Evolutionary conservation across 1,284 basidiomycete species (phyloP), one percentile per base, ranked within the genome.

Genomic region (Puccinia hordei): DNA sequence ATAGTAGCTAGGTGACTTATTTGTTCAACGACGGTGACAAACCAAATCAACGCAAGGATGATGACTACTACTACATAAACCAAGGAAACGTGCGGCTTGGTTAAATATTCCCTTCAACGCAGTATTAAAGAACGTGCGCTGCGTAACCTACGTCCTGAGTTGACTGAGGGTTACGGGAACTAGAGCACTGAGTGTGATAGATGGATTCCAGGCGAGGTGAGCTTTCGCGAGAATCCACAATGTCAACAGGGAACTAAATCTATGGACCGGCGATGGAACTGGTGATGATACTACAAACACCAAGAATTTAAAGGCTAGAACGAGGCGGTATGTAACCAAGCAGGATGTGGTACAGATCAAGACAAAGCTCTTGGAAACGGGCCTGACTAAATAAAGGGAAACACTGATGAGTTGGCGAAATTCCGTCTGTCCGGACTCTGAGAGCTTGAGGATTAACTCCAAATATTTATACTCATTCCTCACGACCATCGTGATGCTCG

Each of bases 381-480:
- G 12, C 27, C 66, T 69, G 66, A 27, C 44, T 69, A 49, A n/a
- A 69, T 51, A 69, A 69, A 69, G 66, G 24, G n/a, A 19, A 49
- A 51, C 22, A 33, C 12, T n/a, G 46, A 49, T 46, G 24, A 30
- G 35, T 49, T 46, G 46, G 66, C 46, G 46, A 69, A 44, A 51
- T 30, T 27, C 46, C 44, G 66, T 15, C 44, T 46, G 46, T 49
- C 44, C 46, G 66, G 61, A 63, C 61, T 63, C 35, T 63, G 33
- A 19, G 61, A 63, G 61, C 61, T 63, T 63, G 61, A 1, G 61
- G 35, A 63, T 63, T 41, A 30, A 63, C 61, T 33, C 38, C 66
- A 69, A 69, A 69, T 69, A 69, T 69, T 69, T 69, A 49, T 69
- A 69, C 41, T 41, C 66, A 69, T 69, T 69, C 66, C 66, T 69